Percentiles rank a stretch among this genome's conserved stretches.
phyloP scores from a whole-genome alignment of 2,329 filamentous ascomycete genomes.

The Pseudogymnoascus sp. region DNA sequence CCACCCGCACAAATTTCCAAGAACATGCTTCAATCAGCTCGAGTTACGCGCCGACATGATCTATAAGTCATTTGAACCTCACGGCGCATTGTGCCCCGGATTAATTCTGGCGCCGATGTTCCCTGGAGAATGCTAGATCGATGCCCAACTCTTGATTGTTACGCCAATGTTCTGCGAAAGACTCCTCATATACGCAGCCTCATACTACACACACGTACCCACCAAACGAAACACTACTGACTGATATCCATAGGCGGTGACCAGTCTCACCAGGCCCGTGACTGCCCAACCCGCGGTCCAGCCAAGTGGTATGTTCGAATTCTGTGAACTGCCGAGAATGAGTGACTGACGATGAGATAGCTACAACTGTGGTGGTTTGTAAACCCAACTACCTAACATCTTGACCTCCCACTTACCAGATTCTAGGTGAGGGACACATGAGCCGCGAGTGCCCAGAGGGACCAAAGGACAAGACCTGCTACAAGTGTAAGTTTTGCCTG shows the following conservation, averaged over 20 bases:
- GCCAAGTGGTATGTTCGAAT: conserved; percentile 64
- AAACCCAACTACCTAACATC: conserved; percentile 20
- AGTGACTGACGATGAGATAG: conserved; percentile 37
- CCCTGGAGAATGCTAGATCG: not conserved
- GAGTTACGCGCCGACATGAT: not conserved
- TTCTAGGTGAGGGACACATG: conserved; percentile 63
- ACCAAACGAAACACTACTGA: not conserved
- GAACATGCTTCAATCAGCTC: not conserved
- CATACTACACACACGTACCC: not conserved
- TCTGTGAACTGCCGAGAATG: not conserved
- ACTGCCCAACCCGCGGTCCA: conserved; percentile 78
- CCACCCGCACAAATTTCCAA: not conserved
- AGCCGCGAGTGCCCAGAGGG: conserved; percentile 88
- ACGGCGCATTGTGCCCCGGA: not conserved
- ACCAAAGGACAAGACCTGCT: conserved; percentile 80
- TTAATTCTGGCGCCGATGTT: not conserved
- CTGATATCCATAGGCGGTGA: conserved; percentile 54
- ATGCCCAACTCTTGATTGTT: not conserved
- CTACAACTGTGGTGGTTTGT: conserved; percentile 76
- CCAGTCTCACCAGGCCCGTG: conserved; percentile 71
- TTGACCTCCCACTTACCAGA: conserved; percentile 25
- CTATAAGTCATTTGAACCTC: not conserved
- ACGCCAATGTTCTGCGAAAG: not conserved
- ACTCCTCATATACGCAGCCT: not conserved
- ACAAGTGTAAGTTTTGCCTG: conserved; percentile 47